These are phyloP conservation scores for Jaapia argillacea DNA, from an alignment of 768 basidiomycete species.

Conservation along the genomic window DNA sequence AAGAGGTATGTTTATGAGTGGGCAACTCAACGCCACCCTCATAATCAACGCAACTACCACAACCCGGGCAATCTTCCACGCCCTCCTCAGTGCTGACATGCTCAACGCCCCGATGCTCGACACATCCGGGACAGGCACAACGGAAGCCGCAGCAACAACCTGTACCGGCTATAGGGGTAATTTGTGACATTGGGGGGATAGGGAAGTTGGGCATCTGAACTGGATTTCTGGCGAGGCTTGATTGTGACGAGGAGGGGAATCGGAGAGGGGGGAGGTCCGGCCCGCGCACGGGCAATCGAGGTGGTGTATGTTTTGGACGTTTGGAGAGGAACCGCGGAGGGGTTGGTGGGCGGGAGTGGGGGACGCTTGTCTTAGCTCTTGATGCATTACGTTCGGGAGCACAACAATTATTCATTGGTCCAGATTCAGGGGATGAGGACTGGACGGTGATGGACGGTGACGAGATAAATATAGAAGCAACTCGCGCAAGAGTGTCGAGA, in stretches of 20 bases:
- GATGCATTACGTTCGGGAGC: too few species aligned
- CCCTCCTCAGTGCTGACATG: slow-evolving; percentile 27
- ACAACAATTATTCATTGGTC: not conserved
- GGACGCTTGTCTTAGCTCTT: not conserved
- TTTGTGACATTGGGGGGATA: slow-evolving; percentile 52
- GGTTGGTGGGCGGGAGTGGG: not conserved
- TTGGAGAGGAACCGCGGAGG: not conserved
- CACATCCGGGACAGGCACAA: slow-evolving; percentile 68
- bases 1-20: too few species aligned
- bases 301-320: not conserved
- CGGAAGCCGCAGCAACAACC: slow-evolving; percentile 64
- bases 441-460: not conserved
- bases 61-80: slow-evolving; percentile 33
- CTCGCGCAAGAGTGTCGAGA: too few species aligned
- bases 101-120: slow-evolving; percentile 51
- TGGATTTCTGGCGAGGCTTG: too few species aligned
- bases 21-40: slow-evolving; percentile 30
- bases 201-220: too few species aligned
- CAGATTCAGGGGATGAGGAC: not conserved
- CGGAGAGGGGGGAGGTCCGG: not conserved
- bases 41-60: slow-evolving; percentile 55
- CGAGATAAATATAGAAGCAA: not conserved
- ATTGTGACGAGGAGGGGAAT: not conserved
- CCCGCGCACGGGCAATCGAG: not conserved
- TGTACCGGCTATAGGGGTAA: slow-evolving; percentile 51